Percentiles rank a stretch among this genome's conserved stretches.
Evolutionary conservation across 2,329 filamentous ascomycete genomes (phyloP).

Genomic region (Akanthomyces lecanii): DNA sequence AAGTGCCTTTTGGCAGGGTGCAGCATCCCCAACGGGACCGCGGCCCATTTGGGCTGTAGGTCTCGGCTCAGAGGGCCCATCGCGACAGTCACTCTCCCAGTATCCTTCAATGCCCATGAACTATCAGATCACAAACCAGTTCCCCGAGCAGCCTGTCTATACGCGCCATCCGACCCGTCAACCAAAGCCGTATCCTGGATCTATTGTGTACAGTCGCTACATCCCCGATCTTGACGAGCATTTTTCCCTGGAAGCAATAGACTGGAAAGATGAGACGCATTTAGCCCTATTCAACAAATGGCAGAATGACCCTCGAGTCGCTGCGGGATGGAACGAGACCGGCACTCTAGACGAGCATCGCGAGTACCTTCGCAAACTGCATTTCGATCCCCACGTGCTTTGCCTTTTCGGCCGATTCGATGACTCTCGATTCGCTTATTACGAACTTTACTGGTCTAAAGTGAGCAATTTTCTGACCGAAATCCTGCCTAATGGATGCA

Average conservation of each 20-base stretch:
- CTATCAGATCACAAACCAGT: slow-evolving; percentile 34
- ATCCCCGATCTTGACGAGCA: slow-evolving; percentile 68
- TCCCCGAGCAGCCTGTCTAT: slow-evolving; percentile 29
- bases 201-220: slow-evolving; percentile 69
- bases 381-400: slow-evolving; percentile 65
- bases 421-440: slow-evolving; percentile 67
- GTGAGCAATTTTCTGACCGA: not conserved
- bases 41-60: slow-evolving; percentile 49
- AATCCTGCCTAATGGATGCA: not conserved
- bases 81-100: slow-evolving; percentile 31
- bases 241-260: slow-evolving; percentile 67
- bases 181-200: slow-evolving; percentile 62
- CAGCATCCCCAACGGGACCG: slow-evolving; percentile 59
- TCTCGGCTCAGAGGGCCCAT: slow-evolving; percentile 39
- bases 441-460: slow-evolving; percentile 70
- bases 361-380: slow-evolving; percentile 60
- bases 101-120: slow-evolving; percentile 39
- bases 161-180: slow-evolving; percentile 62
- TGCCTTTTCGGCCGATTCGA: slow-evolving; percentile 66
- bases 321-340: slow-evolving; percentile 71
- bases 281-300: slow-evolving; percentile 66
- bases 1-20: slow-evolving; percentile 62
- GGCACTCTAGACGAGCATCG: slow-evolving; percentile 68
- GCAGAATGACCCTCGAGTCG: slow-evolving; percentile 77
- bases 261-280: slow-evolving; percentile 58